Evolutionary conservation across 768 basidiomycete genomes (phyloP).

Genomic region (Lentinula edodes): DNA sequence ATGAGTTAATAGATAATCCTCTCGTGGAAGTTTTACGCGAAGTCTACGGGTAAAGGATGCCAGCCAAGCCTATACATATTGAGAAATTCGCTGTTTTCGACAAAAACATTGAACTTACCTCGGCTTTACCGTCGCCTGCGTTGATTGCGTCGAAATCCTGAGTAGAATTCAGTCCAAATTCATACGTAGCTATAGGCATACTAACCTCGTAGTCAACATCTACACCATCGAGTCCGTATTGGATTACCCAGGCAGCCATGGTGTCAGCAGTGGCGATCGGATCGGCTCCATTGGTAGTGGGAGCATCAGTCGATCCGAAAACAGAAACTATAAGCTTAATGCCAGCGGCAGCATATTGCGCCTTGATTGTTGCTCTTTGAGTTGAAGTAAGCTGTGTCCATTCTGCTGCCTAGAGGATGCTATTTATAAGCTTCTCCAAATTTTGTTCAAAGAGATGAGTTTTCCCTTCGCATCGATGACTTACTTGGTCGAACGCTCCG

Average conservation of each 20-base stretch:
- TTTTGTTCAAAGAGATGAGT: too few relatives aligned
- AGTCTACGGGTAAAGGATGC: slow-evolving; percentile 48
- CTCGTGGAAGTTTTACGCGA: slow-evolving; percentile 40
- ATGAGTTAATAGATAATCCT: slow-evolving; percentile 48
- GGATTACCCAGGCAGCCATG: slow-evolving; percentile 60
- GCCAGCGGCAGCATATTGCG: slow-evolving; percentile 48
- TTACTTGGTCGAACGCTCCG: slow-evolving; percentile 31
- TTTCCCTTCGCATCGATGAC: background rate
- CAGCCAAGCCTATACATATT: slow-evolving; percentile 37
- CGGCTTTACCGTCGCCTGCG: slow-evolving; percentile 44
- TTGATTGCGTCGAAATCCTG: slow-evolving; percentile 63
- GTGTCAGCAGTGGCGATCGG: slow-evolving; percentile 56
- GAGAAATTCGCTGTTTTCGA: background rate
- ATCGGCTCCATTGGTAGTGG: slow-evolving; percentile 48
- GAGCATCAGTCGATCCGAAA: slow-evolving; percentile 39
- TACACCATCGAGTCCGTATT: slow-evolving; percentile 60
- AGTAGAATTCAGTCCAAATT: background rate
- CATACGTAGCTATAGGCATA: background rate
- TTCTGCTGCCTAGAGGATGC: slow-evolving; percentile 28
- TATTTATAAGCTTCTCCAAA: background rate
- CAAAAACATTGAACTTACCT: slow-evolving; percentile 22
- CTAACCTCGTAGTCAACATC: slow-evolving; percentile 68
- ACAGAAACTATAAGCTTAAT: slow-evolving; percentile 54
- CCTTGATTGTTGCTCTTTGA: slow-evolving; percentile 34
- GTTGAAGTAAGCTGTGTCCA: slow-evolving; percentile 34